Percentiles rank a stretch among this genome's conserved stretches.
Evolutionary conservation across 352 stramenopile genomes (phyloP).

Genomic region (Globisporangium solare): DNA sequence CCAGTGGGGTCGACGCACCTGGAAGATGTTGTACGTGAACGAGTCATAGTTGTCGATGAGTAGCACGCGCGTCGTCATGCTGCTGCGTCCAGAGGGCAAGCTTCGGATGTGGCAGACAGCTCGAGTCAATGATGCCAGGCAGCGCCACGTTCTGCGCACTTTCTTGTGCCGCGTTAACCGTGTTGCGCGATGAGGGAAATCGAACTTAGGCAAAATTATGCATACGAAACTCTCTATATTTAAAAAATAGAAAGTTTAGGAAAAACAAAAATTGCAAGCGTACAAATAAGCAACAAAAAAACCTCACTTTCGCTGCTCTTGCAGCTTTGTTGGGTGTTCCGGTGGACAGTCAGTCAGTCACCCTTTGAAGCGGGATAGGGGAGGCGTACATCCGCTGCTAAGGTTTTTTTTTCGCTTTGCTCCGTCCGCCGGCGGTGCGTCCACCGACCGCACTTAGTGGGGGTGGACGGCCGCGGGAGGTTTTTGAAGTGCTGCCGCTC

Average conservation of each 20-base stretch:
- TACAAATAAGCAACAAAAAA: too few species aligned
- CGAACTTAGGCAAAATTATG: too few species aligned
- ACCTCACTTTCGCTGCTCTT: neutral
- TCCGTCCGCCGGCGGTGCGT: too few species aligned
- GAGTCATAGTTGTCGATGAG: conserved; percentile 91
- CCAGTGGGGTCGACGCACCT: conserved; percentile 25
- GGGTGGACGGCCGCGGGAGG: neutral
- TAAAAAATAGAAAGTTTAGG: neutral
- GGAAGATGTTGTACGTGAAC: conserved; percentile 90
- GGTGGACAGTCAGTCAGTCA: too few species aligned
- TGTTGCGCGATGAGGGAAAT: too few species aligned
- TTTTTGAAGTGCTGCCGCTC: conserved; percentile 13
- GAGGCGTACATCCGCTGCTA: too few species aligned
- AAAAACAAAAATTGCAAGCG: too few species aligned
- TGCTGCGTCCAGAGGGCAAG: too few species aligned
- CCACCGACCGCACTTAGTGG: conserved; percentile 1
- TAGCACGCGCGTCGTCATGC: conserved; percentile 64
- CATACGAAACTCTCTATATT: too few species aligned
- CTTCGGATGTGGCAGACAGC: conserved; percentile 1
- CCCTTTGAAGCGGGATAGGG: too few species aligned
- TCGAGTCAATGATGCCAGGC: conserved; percentile 1
- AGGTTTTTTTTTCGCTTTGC: too few species aligned
- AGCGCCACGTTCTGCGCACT: conserved; percentile 5
- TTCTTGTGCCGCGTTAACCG: conserved; percentile 15
- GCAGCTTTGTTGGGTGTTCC: neutral